phyloP scores from a whole-genome alignment of 352 stramenopile genomes.

The Phytopythium ostracodes region DNA sequence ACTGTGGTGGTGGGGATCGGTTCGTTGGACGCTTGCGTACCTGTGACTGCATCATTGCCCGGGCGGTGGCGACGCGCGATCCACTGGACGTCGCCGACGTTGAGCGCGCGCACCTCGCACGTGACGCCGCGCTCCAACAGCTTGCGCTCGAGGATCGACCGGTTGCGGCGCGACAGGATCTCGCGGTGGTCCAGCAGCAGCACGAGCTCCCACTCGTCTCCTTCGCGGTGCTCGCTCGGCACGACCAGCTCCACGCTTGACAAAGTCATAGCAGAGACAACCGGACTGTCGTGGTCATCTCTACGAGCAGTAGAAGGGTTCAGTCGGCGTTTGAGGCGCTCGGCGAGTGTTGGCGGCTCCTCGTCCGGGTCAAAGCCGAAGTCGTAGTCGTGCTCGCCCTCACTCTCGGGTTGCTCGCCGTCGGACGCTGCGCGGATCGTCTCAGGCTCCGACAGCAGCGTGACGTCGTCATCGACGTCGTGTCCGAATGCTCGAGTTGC shows the following conservation, averaged over 20 bases:
- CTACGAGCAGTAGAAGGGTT: not conserved
- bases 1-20: not conserved
- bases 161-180: slow-evolving; percentile 66
- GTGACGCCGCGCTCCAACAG: slow-evolving; percentile 72
- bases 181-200: slow-evolving; percentile 81
- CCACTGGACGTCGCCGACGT: slow-evolving; percentile 81
- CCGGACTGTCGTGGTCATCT: too few relatives aligned
- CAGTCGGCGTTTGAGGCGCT: slow-evolving; percentile 5
- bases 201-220: slow-evolving; percentile 75
- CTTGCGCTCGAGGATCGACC: slow-evolving; percentile 72
- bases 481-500: not conserved
- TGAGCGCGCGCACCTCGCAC: slow-evolving; percentile 74
- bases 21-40: slow-evolving; percentile 6
- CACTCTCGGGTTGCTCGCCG: not conserved
- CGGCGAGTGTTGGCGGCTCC: slow-evolving; percentile 6
- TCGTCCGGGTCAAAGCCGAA: slow-evolving; percentile 7
- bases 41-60: slow-evolving; percentile 13
- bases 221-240: slow-evolving; percentile 12
- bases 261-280: too few relatives aligned
- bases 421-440: not conserved
- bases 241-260: not conserved
- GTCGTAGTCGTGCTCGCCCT: not conserved
- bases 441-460: slow-evolving; percentile 3
- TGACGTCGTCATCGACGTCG: not conserved
- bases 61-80: slow-evolving; percentile 50